Evolutionary conservation across 257 asterid species (phyloP).

Genomic region (Solanum pimpinellifolium): DNA sequence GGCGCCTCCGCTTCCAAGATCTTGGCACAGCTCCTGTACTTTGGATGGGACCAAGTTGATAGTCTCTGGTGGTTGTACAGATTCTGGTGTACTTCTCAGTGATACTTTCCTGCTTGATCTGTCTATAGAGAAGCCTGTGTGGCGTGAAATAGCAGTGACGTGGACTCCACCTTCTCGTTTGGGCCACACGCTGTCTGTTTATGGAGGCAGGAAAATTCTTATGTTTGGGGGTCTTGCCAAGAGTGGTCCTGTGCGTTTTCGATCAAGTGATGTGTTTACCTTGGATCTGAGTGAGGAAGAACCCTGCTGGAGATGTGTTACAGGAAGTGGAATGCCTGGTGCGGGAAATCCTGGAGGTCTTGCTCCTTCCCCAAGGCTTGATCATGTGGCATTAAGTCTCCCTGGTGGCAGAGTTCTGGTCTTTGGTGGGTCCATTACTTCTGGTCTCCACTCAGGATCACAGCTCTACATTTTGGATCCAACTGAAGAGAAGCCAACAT

Average conservation of each 20-base stretch:
- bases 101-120: constrained; percentile 83
- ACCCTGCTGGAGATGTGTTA: constrained; percentile 84
- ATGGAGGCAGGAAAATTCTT: constrained; percentile 74
- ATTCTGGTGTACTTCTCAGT: constrained; percentile 81
- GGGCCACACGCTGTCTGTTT: constrained; percentile 77
- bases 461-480: constrained; percentile 92
- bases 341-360: constrained; percentile 93
- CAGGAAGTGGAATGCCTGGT: constrained; percentile 94
- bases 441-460: constrained; percentile 96
- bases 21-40: constrained; percentile 98
- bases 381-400: constrained; percentile 89
- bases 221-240: constrained; percentile 87
- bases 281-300: constrained; percentile 89
- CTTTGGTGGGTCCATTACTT: constrained; percentile 84
- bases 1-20: constrained; percentile 94
- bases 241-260: constrained; percentile 77
- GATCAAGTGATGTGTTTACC: constrained; percentile 91
- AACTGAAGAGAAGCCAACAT: constrained; percentile 88
- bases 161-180: constrained; percentile 94
- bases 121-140: constrained; percentile 65
- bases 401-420: constrained; percentile 82
- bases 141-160: constrained; percentile 83
- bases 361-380: constrained; percentile 93
- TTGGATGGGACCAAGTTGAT: constrained; percentile 87
- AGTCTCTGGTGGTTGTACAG: constrained; percentile 93